Base-by-base conservation (phyloP, 2,329 filamentous ascomycete species). In the Fusarium coicis region DNA sequence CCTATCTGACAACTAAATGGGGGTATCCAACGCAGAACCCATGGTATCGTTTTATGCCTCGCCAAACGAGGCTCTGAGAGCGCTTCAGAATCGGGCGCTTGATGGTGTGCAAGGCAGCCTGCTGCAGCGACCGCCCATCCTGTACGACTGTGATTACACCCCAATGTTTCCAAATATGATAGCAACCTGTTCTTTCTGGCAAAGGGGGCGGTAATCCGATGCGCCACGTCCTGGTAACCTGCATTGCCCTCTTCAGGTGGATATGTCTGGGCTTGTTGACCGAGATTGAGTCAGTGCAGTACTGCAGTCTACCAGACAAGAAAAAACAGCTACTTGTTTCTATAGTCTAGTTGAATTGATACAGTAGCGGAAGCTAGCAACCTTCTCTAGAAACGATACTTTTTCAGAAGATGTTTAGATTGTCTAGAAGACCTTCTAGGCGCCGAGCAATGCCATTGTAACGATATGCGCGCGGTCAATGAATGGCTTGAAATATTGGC, bases 371-470 rank as follows among this genome's bases (percentile, higher is more conserved):
- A 39, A 21, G 5, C 18, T 39, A 39, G 11, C 4, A 39, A 7
- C 1, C 10, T 39, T 39, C 9, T 19, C 37, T 39, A 39, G 10
- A 5, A 11, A 19, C 2, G 7, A 7, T 6, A 0, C 5, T 11
- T 37, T 37, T 18, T 19, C 37, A 19, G 1, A 11, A 11, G 37
- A 39, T 19, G 18, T 39, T 21, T 39, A 21, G 36, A 39, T 11
- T 11, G 5, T 7, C 2, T 4, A 39, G 18, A 21, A 39, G 4
- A 21, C 6, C 0, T 2, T 7, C 21, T 46, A 28, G 44, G 44
- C 36, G 21, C 52, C 1, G 26, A 6, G 0, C 0, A 5, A 30
- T 21, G 34, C 26, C 19, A 28, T 0, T 19, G 36, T 40, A 28
- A 1, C 10, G 1, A 1, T 30, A 54, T 30, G 36, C 52, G 52